Conservation (phyloP, 1,284 basidiomycete species). For the Cystobasidiaceae sp. region DNA sequence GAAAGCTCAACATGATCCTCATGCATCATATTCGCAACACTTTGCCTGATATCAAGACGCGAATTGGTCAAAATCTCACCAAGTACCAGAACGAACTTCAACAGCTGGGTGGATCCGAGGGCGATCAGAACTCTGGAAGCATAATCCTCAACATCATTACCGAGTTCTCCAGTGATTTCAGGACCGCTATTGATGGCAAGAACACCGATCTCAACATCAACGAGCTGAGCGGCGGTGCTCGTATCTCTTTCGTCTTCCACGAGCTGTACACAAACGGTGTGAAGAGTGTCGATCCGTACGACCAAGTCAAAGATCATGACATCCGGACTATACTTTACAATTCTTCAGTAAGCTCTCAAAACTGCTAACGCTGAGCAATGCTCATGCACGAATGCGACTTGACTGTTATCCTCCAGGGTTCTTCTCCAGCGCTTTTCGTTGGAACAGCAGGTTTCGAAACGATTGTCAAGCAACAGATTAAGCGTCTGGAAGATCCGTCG, state of each 20-base stretch:
- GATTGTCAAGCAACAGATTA: constrained; percentile 98
- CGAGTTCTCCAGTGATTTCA: constrained; percentile 94
- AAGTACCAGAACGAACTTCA: constrained; percentile 81
- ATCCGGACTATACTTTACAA: constrained; percentile 94
- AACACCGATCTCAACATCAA: constrained; percentile 90
- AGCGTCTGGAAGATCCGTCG: constrained; percentile 86
- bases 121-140: constrained; percentile 74
- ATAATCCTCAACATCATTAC: constrained; percentile 93
- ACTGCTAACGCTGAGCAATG: neutral
- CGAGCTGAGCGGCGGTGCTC: constrained; percentile 92
- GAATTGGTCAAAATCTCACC: constrained; percentile 77
- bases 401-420: constrained; percentile 58
- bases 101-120: constrained; percentile 78
- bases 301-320: constrained; percentile 96
- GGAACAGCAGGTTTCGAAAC: constrained; percentile 95
- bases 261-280: constrained; percentile 96
- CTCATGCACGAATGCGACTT: neutral
- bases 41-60: constrained; percentile 91
- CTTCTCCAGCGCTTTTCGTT: constrained; percentile 91
- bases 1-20: constrained; percentile 94
- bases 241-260: constrained; percentile 97
- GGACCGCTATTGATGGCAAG: constrained; percentile 92
- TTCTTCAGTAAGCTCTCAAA: constrained; percentile 66
- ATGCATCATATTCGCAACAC: constrained; percentile 98
- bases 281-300: constrained; percentile 93